These are phyloP conservation scores for Penicillium pancosmium DNA, from an alignment of 495 filamentous ascomycete species.

Conservation along the genomic window DNA sequence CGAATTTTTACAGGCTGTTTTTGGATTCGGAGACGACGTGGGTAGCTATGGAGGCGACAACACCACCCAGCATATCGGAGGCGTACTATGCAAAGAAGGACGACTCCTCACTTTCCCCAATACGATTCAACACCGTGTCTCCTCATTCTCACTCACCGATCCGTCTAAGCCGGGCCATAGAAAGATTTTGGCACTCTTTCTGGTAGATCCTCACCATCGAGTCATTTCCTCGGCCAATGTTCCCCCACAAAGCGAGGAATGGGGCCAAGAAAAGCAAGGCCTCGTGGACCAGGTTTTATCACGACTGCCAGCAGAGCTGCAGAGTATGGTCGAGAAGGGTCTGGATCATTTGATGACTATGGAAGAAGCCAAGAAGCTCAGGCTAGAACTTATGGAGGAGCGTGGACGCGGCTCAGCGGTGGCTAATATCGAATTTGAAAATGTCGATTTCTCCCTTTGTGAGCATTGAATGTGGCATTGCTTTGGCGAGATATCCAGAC, in stretches of 20 bases:
- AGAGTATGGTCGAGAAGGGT: conserved; percentile 16
- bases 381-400: conserved; percentile 53
- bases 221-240: conserved; percentile 59
- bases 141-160: conserved; percentile 52
- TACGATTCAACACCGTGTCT: conserved; percentile 54
- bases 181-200: conserved; percentile 58
- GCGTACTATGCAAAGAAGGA: conserved; percentile 31
- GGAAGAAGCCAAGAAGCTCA: conserved; percentile 48
- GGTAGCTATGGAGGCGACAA: conserved; percentile 6
- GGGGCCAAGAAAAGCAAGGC: conserved; percentile 26
- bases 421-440: conserved; percentile 23
- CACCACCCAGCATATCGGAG: conserved; percentile 40
- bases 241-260: conserved; percentile 52
- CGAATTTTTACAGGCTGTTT: conserved; percentile 33
- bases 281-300: neutral
- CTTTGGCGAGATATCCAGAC: neutral
- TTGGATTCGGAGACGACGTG: conserved; percentile 21
- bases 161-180: conserved; percentile 53
- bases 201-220: conserved; percentile 55
- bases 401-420: conserved; percentile 24
- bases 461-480: conserved; percentile 26
- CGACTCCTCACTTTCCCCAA: conserved; percentile 40
- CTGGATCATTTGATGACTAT: conserved; percentile 36
- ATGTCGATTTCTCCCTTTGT: conserved; percentile 26
- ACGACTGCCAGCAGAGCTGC: conserved; percentile 12